phyloP scores from a whole-genome alignment of 495 filamentous ascomycete genomes.

The Penicillium nucicola region DNA sequence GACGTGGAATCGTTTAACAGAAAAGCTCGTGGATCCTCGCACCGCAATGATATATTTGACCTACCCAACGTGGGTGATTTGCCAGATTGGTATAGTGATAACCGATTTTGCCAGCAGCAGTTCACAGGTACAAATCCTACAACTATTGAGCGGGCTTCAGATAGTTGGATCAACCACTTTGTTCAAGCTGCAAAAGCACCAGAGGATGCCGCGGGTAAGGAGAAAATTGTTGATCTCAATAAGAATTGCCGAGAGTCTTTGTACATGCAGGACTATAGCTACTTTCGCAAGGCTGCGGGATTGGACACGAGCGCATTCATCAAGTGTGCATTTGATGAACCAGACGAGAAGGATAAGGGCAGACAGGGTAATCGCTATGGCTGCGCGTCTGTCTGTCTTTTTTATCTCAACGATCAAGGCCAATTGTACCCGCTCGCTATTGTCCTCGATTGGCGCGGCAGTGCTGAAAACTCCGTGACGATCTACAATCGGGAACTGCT shows the following conservation, averaged over 20 bases:
- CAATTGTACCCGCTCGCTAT: conserved; percentile 48
- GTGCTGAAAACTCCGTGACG: conserved; percentile 15
- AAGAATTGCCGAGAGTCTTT: conserved; percentile 21
- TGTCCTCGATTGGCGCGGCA: conserved; percentile 40
- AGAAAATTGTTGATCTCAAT: conserved; percentile 11
- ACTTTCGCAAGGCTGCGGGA: conserved; percentile 37
- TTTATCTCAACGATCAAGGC: conserved; percentile 40
- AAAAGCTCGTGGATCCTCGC: too few relatives aligned
- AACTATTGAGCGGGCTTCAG: conserved; percentile 36
- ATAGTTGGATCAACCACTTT: conserved; percentile 31
- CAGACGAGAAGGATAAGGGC: too few relatives aligned
- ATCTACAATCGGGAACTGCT: too few relatives aligned
- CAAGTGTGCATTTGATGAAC: too few relatives aligned
- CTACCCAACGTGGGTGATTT: conserved; percentile 42
- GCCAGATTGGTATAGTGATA: conserved; percentile 48
- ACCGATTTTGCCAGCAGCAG: conserved; percentile 47
- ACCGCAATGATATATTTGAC: conserved; percentile 28
- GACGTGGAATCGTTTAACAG: too few relatives aligned
- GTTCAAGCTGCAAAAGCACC: conserved; percentile 23
- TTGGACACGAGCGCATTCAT: not conserved
- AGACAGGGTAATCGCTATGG: conserved; percentile 9
- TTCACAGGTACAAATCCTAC: conserved; percentile 50
- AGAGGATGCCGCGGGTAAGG: conserved; percentile 14
- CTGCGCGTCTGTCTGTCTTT: conserved; percentile 42
- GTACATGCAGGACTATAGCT: conserved; percentile 45